These are phyloP conservation scores for Pittosporum tobira DNA, from an alignment of 129 eudicot genomes.

Conservation along the genomic window DNA sequence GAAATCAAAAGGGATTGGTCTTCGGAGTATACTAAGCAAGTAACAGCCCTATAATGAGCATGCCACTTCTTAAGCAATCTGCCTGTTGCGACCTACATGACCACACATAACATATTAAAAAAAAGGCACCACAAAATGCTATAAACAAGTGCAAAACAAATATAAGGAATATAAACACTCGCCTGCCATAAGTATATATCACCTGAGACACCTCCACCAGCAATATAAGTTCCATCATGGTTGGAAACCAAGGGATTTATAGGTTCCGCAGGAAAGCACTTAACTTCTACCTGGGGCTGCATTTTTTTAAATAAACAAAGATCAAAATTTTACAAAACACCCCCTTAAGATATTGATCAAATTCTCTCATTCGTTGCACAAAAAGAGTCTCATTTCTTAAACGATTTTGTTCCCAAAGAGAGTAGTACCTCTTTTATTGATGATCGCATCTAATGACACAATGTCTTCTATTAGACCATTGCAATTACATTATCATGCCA, in stretches of 20 bases:
- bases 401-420: too few relatives aligned
- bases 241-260: conserved; percentile 59
- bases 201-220: conserved; percentile 71
- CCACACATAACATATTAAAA: not conserved
- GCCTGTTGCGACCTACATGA: conserved; percentile 65
- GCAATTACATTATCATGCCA: too few relatives aligned
- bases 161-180: not conserved
- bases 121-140: not conserved
- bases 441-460: too few relatives aligned
- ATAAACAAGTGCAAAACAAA: not conserved
- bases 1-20: conserved; percentile 82
- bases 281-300: conserved; percentile 85
- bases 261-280: conserved; percentile 82
- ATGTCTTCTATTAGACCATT: too few relatives aligned
- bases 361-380: too few relatives aligned
- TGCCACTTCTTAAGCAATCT: conserved; percentile 86
- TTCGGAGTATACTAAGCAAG: conserved; percentile 53
- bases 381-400: too few relatives aligned
- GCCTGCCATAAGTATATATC: conserved; percentile 87
- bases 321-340: not conserved
- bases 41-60: conserved; percentile 79
- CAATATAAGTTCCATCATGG: conserved; percentile 53
- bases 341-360: too few relatives aligned
- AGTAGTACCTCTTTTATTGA: too few relatives aligned
- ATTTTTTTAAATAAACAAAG: conserved; percentile 2